These are phyloP conservation scores for Neurospora sp. DNA, from an alignment of 2,329 filamentous ascomycete species.

Conservation along the genomic window DNA sequence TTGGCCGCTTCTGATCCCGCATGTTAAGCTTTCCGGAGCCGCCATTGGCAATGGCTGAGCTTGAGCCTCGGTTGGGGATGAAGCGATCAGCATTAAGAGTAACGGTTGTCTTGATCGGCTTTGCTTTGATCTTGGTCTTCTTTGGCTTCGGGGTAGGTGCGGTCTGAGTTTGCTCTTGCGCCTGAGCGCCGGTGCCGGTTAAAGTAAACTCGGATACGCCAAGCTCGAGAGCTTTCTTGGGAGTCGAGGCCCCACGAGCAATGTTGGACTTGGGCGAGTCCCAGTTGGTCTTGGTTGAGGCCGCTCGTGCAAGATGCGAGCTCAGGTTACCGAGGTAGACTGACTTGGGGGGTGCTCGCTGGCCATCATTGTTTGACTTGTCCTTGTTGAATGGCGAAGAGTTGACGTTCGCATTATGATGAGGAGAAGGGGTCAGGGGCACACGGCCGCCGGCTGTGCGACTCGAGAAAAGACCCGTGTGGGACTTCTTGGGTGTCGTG, in stretches of 20 bases:
- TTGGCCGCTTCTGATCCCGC: constrained; percentile 60
- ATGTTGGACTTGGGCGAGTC: constrained; percentile 98
- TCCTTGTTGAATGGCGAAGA: constrained; percentile 73
- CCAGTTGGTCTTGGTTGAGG: constrained; percentile 53
- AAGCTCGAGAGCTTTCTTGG: constrained; percentile 74
- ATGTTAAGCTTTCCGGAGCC: constrained; percentile 75
- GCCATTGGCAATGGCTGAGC: constrained; percentile 74
- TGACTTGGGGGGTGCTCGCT: constrained; percentile 52
- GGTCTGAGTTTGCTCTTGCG: constrained; percentile 36
- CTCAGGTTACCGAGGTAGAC: constrained; percentile 73
- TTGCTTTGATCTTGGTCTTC: constrained; percentile 42
- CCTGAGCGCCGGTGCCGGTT: constrained; percentile 61
- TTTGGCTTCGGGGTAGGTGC: constrained; percentile 47
- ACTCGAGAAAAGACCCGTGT: constrained; percentile 82
- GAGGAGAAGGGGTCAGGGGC: constrained; percentile 86
- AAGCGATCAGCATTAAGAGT: constrained; percentile 83
- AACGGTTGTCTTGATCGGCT: constrained; percentile 63
- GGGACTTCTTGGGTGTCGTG: constrained; percentile 90
- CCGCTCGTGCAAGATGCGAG: constrained; percentile 64
- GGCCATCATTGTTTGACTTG: constrained; percentile 39
- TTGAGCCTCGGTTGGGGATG: constrained; percentile 86
- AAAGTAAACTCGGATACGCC: constrained; percentile 89
- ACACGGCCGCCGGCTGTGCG: constrained; percentile 91
- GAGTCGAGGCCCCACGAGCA: constrained; percentile 61
- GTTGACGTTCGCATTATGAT: constrained; percentile 48